A percentile compares a stretch with the other conserved stretches of the same genome.
Evolutionary conservation across 192 early-diverging fungal genomes (phyloP).

Genomic region (Backusella parvicylindrica): DNA sequence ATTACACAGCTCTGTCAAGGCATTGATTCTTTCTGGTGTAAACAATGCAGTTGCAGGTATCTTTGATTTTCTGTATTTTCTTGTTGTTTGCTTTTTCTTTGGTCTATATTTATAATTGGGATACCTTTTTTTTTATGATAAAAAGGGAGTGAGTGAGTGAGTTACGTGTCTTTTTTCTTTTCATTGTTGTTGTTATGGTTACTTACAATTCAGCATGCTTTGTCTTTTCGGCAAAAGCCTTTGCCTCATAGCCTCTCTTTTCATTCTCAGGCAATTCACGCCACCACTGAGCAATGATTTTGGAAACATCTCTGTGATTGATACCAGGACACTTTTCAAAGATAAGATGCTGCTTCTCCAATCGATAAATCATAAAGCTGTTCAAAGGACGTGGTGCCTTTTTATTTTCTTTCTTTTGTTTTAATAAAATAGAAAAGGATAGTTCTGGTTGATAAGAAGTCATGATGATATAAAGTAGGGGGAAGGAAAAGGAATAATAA

Average conservation of each 20-base stretch:
- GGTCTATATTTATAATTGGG: slow-evolving; percentile 1
- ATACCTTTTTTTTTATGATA: neutral
- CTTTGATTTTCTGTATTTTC: slow-evolving; percentile 7
- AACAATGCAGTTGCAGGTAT: neutral
- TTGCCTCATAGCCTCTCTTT: slow-evolving; percentile 48
- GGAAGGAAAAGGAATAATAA: neutral
- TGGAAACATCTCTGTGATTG: slow-evolving; percentile 60
- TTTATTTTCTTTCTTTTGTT: neutral
- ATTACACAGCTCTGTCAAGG: neutral
- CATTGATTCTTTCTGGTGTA: neutral
- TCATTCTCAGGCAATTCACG: slow-evolving; percentile 44
- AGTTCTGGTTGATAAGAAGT: neutral
- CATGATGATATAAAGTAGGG: neutral
- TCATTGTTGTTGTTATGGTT: neutral
- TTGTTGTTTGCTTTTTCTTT: slow-evolving; percentile 4
- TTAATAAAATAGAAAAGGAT: neutral
- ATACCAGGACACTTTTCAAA: slow-evolving; percentile 44
- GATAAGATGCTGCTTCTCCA: slow-evolving; percentile 53
- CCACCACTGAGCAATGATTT: slow-evolving; percentile 63
- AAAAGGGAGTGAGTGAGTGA: neutral
- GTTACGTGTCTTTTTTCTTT: neutral
- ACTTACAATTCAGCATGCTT: slow-evolving; percentile 44
- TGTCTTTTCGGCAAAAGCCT: slow-evolving; percentile 43
- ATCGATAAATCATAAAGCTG: slow-evolving; percentile 63
- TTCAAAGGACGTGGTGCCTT: slow-evolving; percentile 51